Conservation (phyloP, 2,329 filamentous ascomycete genomes). For the Aureobasidium sp. region DNA sequence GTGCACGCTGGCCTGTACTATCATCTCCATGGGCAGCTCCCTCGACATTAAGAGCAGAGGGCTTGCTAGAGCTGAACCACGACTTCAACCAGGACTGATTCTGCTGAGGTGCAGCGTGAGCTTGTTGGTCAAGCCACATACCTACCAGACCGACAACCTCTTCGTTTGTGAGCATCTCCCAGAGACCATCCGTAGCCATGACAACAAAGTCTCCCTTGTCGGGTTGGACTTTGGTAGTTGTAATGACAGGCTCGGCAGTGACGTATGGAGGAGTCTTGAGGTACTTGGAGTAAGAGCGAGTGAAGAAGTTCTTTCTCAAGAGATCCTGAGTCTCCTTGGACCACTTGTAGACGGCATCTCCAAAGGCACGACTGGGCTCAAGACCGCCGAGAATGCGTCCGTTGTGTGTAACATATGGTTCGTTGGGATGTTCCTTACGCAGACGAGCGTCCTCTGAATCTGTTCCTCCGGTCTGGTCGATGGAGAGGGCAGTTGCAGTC, state of each 20-base stretch:
- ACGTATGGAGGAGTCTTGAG: conserved; percentile 93
- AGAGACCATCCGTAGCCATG: conserved; percentile 91
- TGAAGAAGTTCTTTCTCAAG: conserved; percentile 81
- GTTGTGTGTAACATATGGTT: conserved; percentile 79
- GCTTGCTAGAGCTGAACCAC: conserved; percentile 56
- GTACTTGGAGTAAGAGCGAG: conserved; percentile 65
- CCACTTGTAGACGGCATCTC: conserved; percentile 97
- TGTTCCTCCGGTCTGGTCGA: conserved; percentile 89
- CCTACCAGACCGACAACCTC: conserved; percentile 95
- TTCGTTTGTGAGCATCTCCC: conserved; percentile 99
- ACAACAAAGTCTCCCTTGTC: conserved; percentile 91
- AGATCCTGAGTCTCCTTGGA: conserved; percentile 73
- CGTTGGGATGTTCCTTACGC: conserved; percentile 78
- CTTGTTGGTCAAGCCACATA: conserved; percentile 86
- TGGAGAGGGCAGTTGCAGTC: conserved; percentile 81
- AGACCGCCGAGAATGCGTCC: conserved; percentile 86
- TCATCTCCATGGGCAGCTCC: conserved; percentile 42
- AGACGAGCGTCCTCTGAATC: conserved; percentile 76
- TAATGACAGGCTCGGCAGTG: conserved; percentile 90
- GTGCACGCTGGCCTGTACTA: conserved; percentile 69
- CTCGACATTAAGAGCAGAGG: conserved; percentile 66
- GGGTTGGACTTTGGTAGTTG: conserved; percentile 84
- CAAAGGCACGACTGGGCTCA: conserved; percentile 90
- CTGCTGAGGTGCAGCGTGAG: conserved; percentile 23
- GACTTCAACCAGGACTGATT: conserved; percentile 59